Evolutionary conservation across 805 yeast genomes (phyloP).

Genomic region (Wickerhamiella domercqiae): DNA sequence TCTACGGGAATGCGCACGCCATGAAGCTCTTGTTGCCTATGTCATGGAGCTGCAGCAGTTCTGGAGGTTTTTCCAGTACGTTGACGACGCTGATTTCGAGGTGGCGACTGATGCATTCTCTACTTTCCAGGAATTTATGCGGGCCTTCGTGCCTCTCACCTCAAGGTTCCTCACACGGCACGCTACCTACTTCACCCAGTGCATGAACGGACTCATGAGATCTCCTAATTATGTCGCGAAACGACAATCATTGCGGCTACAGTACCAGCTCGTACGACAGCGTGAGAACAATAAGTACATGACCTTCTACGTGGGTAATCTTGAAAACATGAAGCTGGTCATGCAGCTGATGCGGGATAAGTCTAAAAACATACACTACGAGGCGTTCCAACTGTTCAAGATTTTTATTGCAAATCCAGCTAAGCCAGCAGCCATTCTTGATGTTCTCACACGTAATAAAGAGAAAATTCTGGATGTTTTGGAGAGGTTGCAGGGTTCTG

Average conservation of each 20-base stretch:
- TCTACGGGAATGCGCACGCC: slow-evolving; percentile 69
- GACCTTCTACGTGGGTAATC: slow-evolving; percentile 61
- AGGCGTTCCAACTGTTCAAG: slow-evolving; percentile 86
- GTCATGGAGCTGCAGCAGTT: slow-evolving; percentile 45
- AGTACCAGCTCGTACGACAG: slow-evolving; percentile 55
- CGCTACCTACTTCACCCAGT: slow-evolving; percentile 39
- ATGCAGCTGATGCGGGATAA: slow-evolving; percentile 81
- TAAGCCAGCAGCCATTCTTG: slow-evolving; percentile 62
- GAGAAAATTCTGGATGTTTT: slow-evolving; percentile 59
- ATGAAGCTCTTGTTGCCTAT: slow-evolving; percentile 50
- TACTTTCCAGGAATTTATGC: slow-evolving; percentile 54
- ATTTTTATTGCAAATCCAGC: slow-evolving; percentile 94
- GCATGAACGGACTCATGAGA: slow-evolving; percentile 54
- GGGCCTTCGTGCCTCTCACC: slow-evolving; percentile 52
- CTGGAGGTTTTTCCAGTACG: slow-evolving; percentile 75
- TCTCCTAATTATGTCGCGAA: slow-evolving; percentile 81
- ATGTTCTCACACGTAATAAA: slow-evolving; percentile 71
- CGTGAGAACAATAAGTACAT: slow-evolving; percentile 58
- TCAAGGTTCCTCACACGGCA: slow-evolving; percentile 52
- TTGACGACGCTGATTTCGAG: slow-evolving; percentile 66
- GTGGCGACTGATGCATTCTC: slow-evolving; percentile 80
- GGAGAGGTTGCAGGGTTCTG: slow-evolving; percentile 36
- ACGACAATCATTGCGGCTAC: slow-evolving; percentile 66
- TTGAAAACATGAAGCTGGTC: slow-evolving; percentile 68
- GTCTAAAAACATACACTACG: slow-evolving; percentile 75